These are phyloP conservation scores for Allium sativum DNA, from an alignment of 106 monocot species.

Conservation along the genomic window DNA sequence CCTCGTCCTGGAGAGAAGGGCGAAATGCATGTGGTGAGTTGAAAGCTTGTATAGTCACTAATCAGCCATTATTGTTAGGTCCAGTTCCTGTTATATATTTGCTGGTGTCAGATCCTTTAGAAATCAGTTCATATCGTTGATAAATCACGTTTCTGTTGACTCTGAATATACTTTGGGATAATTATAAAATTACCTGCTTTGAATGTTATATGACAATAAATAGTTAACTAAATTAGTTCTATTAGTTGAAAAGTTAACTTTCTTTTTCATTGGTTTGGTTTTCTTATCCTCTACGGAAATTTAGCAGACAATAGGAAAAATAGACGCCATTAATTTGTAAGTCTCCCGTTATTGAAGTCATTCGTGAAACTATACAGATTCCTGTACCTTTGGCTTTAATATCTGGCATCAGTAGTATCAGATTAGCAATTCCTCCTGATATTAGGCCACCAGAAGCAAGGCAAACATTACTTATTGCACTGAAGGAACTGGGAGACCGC, in stretches of 20 bases:
- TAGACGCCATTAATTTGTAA: not conserved
- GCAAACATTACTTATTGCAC: constrained; percentile 81
- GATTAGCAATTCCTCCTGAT: constrained; percentile 80
- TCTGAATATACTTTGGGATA: not conserved
- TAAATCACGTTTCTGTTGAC: not conserved
- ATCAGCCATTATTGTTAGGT: constrained; percentile 21
- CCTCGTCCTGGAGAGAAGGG: constrained; percentile 87
- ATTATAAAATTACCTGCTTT: not conserved
- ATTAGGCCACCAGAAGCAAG: constrained; percentile 84
- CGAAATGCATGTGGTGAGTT: constrained; percentile 99
- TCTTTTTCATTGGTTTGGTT: no score
- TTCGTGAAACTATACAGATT: constrained; percentile 35
- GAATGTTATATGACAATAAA: no score
- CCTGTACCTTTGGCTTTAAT: constrained; percentile 84
- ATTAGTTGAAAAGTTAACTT: no score
- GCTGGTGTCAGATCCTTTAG: not conserved
- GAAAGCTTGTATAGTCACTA: constrained; percentile 38
- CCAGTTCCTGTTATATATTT: constrained; percentile 21
- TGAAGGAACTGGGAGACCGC: constrained; percentile 65
- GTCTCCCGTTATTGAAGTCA: not conserved
- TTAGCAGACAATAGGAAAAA: no score
- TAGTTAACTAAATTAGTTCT: no score
- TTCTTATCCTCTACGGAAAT: no score
- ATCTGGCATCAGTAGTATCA: constrained; percentile 75
- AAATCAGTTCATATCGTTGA: no score